phyloP scores from a whole-genome alignment of 176 grass and related monocot genomes.

The Thinopyrum elongatum region DNA sequence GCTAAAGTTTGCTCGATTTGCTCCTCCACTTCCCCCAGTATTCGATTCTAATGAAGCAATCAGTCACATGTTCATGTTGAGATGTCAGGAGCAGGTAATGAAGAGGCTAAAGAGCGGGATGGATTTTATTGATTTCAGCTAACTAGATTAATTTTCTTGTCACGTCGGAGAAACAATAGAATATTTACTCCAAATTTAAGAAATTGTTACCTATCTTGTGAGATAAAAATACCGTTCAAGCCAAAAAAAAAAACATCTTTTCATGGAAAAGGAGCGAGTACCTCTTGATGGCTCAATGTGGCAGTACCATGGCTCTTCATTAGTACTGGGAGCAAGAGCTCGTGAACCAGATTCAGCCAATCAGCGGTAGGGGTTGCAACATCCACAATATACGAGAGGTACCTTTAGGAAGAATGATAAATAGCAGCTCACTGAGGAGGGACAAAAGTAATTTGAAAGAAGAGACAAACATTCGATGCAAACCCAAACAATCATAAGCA shows the following conservation, averaged over 20 bases:
- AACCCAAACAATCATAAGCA: background rate
- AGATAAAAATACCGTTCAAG: background rate
- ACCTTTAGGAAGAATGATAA: conserved; percentile 47
- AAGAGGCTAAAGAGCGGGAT: background rate
- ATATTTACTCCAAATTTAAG: conserved; percentile 2
- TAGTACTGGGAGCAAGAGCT: conserved; percentile 83
- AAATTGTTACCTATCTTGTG: background rate
- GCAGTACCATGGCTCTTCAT: conserved; percentile 72
- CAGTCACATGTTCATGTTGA: conserved; percentile 8
- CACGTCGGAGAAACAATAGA: background rate
- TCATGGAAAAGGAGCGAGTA: conserved; percentile 30
- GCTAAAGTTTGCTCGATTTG: conserved; percentile 86
- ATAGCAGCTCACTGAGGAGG: conserved; percentile 5
- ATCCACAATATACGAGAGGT: conserved; percentile 98
- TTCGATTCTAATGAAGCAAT: conserved; percentile 72
- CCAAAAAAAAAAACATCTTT: background rate
- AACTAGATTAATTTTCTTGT: conserved; percentile 16
- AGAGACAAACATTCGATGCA: background rate
- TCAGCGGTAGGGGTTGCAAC: conserved; percentile 92
- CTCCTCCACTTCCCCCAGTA: conserved; percentile 90
- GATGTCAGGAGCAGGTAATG: conserved; percentile 25
- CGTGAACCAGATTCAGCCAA: conserved; percentile 81
- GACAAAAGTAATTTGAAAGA: conserved; percentile 12
- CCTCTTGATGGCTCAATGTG: conserved; percentile 94
- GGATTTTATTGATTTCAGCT: conserved; percentile 1